A percentile compares a stretch with the other conserved stretches of the same genome.
phyloP scores from a whole-genome alignment of 2,329 filamentous ascomycete species.

The Botryotinia globosa region DNA sequence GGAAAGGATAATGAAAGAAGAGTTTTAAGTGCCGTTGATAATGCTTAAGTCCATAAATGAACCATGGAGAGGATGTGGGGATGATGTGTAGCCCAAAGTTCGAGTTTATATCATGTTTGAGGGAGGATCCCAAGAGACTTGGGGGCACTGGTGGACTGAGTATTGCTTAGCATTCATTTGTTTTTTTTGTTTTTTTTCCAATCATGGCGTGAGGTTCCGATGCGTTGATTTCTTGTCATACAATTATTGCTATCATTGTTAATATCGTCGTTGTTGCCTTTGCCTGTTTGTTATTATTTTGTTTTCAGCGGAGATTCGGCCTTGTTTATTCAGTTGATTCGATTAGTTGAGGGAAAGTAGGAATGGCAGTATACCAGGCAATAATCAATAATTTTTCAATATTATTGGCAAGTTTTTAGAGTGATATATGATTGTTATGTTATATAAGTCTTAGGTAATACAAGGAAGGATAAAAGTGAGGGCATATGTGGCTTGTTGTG shows the following conservation, averaged over 20 bases:
- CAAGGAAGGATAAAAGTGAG: neutral
- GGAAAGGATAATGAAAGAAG: conserved; percentile 26
- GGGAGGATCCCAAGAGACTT: neutral
- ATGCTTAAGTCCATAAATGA: conserved; percentile 22
- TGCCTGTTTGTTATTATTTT: neutral
- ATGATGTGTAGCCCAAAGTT: neutral
- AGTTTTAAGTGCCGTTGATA: conserved; percentile 31
- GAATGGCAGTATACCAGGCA: neutral
- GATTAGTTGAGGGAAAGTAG: neutral
- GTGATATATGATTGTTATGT: neutral
- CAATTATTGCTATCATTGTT: neutral
- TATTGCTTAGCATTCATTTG: neutral
- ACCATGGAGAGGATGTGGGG: neutral
- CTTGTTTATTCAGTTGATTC: neutral
- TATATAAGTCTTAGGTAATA: too few species aligned
- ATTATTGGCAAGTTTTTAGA: neutral
- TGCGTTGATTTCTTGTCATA: neutral
- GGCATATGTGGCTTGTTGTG: neutral
- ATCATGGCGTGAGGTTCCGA: neutral
- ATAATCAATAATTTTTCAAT: neutral
- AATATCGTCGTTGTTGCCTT: conserved; percentile 10
- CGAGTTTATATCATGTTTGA: neutral
- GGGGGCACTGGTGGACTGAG: neutral
- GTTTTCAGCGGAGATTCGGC: neutral
- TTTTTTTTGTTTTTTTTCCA: neutral